Conservation (phyloP, 208 protist species). For the Blechomonas ayalai region DNA sequence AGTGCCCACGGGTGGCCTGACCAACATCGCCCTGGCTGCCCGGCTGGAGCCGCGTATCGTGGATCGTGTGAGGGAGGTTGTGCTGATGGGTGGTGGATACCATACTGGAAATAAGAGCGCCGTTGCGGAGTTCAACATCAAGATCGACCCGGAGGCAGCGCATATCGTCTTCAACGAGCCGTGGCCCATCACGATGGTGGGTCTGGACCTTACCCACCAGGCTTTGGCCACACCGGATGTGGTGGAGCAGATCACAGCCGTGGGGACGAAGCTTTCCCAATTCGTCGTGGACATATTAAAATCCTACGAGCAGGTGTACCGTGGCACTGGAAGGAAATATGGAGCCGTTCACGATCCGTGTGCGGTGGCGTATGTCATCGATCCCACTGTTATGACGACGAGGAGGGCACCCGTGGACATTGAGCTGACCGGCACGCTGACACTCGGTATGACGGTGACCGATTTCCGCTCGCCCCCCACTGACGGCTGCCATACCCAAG, state of each 20-base stretch:
- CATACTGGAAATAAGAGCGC: slow-evolving; percentile 44
- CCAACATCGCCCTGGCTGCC: slow-evolving; percentile 77
- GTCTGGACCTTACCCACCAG: slow-evolving; percentile 78
- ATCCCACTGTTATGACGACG: slow-evolving; percentile 48
- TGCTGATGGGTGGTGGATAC: slow-evolving; percentile 72
- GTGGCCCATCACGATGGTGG: slow-evolving; percentile 70
- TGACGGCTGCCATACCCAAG: slow-evolving; percentile 48
- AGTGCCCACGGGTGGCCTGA: slow-evolving; percentile 60
- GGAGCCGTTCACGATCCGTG: slow-evolving; percentile 68
- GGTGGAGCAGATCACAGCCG: slow-evolving; percentile 20
- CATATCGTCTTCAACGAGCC: slow-evolving; percentile 66
- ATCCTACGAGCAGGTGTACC: slow-evolving; percentile 53
- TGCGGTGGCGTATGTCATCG: slow-evolving; percentile 68
- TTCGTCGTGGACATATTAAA: slow-evolving; percentile 38
- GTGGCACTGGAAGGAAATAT: slow-evolving; percentile 4
- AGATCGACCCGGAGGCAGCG: slow-evolving; percentile 64
- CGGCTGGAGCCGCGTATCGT: slow-evolving; percentile 63
- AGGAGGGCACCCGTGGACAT: slow-evolving; percentile 43
- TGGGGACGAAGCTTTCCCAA: slow-evolving; percentile 21
- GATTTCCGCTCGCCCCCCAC: slow-evolving; percentile 27
- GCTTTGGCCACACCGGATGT: slow-evolving; percentile 42
- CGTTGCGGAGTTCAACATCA: slow-evolving; percentile 80
- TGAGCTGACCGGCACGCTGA: slow-evolving; percentile 36
- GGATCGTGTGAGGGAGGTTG: slow-evolving; percentile 57
- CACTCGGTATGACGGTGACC: slow-evolving; percentile 49